Evolutionary conservation across 176 grass and related monocot genomes (phyloP), one percentile per base, ranked within the genome.

Genomic region (Elymus sibiricus): DNA sequence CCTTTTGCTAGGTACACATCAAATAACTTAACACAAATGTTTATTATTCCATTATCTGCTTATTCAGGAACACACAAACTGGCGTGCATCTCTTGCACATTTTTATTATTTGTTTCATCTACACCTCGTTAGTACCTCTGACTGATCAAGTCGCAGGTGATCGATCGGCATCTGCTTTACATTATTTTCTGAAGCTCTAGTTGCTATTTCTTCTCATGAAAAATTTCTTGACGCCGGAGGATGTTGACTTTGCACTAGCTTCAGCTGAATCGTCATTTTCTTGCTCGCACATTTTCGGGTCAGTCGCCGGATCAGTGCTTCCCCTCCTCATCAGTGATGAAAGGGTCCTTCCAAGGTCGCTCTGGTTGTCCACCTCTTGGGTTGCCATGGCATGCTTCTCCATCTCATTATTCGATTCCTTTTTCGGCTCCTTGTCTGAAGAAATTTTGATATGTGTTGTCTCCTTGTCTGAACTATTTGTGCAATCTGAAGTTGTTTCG

Each of bases 141-240:
- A 71, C 68, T 55, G n/a, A 79, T 65, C 34, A 64, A 11, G 55
- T 58, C 19, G 22, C 21, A 9, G 69, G 31, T 6, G 51, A 13
- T 58, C 53, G 29, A 29, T 29, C 2, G 80, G 59, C 29, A 56
- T 39, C 19, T 67, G 47, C 26, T 40, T 43, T 47, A 81, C 56
- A 81, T 74, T 51, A n/a, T 38, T 70, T 86, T 62, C 42, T 70
- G 7, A 37, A 53, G 61, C 46, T 58, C n/a, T 44, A 51, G 24
- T 26, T 64, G 62, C 24, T 65, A 83, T 53, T 87, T 82, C 91
- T 92, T 76, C 82, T 86, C 59, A 69, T 86, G 34, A 86, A 90
- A 82, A 90, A 69, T 86, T 82, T 90, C 37, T 64, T 73, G 64
- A 76, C 67, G 11, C 49, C 26, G 7, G 84, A 71, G 61, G 64